Percentiles rank a stretch among this genome's conserved stretches.
phyloP scores from a whole-genome alignment of 495 filamentous ascomycete species.

The Evansstolkia leycettana region DNA sequence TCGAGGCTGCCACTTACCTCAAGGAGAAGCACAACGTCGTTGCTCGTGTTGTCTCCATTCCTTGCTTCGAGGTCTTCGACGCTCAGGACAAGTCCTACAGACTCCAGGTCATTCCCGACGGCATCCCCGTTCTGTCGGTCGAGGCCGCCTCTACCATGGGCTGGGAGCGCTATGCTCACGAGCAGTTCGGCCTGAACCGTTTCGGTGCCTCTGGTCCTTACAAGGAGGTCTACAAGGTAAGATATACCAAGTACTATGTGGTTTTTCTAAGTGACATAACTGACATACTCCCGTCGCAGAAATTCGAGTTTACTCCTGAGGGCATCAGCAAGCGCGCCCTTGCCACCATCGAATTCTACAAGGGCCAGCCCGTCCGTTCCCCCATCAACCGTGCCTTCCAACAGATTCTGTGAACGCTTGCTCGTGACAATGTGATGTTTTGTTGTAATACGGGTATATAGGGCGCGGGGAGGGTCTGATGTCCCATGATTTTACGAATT shows the following conservation, averaged over 20 bases:
- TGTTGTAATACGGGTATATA: constrained; percentile 3
- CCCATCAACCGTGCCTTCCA: constrained; percentile 78
- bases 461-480: constrained; percentile 4
- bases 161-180: constrained; percentile 97
- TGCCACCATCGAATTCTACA: constrained; percentile 92
- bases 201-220: constrained; percentile 96
- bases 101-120: constrained; percentile 81
- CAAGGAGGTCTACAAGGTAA: constrained; percentile 92
- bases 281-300: constrained; percentile 36
- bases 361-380: constrained; percentile 78
- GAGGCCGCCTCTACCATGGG: constrained; percentile 90
- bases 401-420: constrained; percentile 30
- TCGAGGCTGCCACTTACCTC: constrained; percentile 84
- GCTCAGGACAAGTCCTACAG: constrained; percentile 87
- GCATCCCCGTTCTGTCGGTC: constrained; percentile 84
- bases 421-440: constrained; percentile 7
- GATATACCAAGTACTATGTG: constrained; percentile 12
- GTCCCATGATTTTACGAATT: constrained; percentile 9
- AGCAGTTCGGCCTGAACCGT: constrained; percentile 98
- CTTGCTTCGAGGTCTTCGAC: constrained; percentile 97
- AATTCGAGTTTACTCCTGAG: constrained; percentile 98
- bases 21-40: constrained; percentile 78
- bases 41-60: constrained; percentile 89
- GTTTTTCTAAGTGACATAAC: background rate
- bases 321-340: constrained; percentile 90